These are phyloP conservation scores for Cladorrhinum sp. DNA, from an alignment of 2,329 filamentous ascomycete genomes.

Conservation along the genomic window DNA sequence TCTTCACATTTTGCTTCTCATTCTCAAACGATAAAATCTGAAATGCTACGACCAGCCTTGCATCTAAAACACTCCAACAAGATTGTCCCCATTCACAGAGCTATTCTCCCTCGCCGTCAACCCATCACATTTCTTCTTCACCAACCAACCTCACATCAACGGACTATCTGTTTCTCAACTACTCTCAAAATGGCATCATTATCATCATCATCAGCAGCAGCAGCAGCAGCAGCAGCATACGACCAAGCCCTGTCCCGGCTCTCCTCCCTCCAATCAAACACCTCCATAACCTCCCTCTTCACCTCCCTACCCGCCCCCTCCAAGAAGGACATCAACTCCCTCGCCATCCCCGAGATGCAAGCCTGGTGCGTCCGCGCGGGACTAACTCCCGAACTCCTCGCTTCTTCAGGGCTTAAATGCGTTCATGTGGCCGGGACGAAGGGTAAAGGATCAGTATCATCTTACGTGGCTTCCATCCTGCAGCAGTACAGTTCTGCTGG, in stretches of 20 bases:
- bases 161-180: slow-evolving; percentile 1
- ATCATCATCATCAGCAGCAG: slow-evolving; percentile 10
- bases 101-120: no score
- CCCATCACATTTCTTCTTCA: not conserved
- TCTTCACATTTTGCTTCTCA: not conserved
- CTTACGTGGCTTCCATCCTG: slow-evolving; percentile 80
- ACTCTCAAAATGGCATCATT: slow-evolving; percentile 8
- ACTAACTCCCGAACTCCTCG: slow-evolving; percentile 55
- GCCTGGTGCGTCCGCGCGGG: slow-evolving; percentile 74
- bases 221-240: slow-evolving; percentile 44
- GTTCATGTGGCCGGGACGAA: slow-evolving; percentile 93
- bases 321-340: slow-evolving; percentile 58
- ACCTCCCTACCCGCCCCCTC: slow-evolving; percentile 53
- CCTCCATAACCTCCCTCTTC: slow-evolving; percentile 57
- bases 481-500: slow-evolving; percentile 37
- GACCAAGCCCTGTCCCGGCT: slow-evolving; percentile 71
- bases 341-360: slow-evolving; percentile 77
- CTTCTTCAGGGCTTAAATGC: slow-evolving; percentile 41
- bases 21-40: not conserved
- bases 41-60: not conserved
- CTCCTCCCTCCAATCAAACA: slow-evolving; percentile 76
- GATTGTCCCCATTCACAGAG: no score
- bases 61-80: not conserved
- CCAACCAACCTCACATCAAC: not conserved
- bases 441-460: slow-evolving; percentile 86